Percentiles rank a stretch among this genome's conserved stretches.
Conservation (phyloP, 73 alveolate species). For the Paramecium biaurelia region DNA sequence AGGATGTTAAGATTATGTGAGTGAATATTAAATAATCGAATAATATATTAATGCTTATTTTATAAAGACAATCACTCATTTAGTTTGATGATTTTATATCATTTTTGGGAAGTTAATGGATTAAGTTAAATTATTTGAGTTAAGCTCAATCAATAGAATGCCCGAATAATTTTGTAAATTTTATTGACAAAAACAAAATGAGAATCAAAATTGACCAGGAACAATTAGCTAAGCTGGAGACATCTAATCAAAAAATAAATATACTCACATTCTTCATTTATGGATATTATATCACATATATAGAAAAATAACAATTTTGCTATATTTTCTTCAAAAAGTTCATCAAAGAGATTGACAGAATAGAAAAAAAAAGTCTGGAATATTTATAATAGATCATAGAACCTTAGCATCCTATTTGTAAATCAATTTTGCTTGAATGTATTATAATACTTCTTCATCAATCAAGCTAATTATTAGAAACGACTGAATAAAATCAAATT, state of each 20-base stretch:
- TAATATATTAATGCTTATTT: not conserved
- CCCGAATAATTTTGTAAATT: not conserved
- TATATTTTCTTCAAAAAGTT: not conserved
- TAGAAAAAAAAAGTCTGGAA: not conserved
- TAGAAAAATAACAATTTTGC: not conserved
- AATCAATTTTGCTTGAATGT: not conserved
- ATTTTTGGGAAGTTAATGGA: not conserved
- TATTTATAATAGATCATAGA: not conserved
- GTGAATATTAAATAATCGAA: not conserved
- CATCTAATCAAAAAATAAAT: not conserved
- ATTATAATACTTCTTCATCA: not conserved
- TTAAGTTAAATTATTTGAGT: not conserved
- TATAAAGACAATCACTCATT: not conserved
- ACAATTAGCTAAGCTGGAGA: not conserved
- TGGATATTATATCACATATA: not conserved
- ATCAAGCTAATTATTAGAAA: not conserved
- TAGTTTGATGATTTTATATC: not conserved
- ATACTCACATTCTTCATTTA: not conserved
- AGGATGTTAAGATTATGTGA: not conserved
- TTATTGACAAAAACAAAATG: not conserved
- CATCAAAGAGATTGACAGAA: not conserved
- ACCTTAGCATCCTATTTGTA: not conserved
- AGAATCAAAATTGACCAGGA: not conserved
- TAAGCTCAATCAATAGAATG: not conserved
- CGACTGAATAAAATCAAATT: not conserved